phyloP scores from a whole-genome alignment of 148 eudicot species.

The Silene uniflora region DNA sequence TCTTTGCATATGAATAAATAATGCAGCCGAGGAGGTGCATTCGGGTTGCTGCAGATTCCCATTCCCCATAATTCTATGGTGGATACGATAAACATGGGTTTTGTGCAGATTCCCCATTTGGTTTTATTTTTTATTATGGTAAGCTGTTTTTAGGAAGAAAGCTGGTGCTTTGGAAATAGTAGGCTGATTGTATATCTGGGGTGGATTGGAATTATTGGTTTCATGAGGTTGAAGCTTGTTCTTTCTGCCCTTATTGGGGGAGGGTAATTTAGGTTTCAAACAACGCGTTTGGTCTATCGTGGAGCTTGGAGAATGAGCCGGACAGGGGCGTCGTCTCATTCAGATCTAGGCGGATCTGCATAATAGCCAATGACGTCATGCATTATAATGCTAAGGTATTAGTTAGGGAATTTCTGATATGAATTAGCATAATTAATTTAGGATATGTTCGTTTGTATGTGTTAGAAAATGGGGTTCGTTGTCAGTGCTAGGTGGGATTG shows the following conservation, averaged over 20 bases:
- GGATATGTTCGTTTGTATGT: neutral
- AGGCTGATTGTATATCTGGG: neutral
- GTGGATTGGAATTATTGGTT: neutral
- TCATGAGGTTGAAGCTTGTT: neutral
- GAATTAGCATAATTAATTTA: neutral
- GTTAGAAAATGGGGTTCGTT: neutral
- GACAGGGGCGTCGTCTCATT: too few species aligned
- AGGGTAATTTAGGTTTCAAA: neutral
- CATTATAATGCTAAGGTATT: neutral
- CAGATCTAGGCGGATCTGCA: too few species aligned
- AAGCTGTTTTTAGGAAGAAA: neutral
- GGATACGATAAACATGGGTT: too few species aligned
- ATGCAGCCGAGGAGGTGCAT: too few species aligned
- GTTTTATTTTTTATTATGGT: too few species aligned
- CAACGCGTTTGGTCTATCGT: too few species aligned
- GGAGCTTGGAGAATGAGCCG: too few species aligned
- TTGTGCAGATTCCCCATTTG: too few species aligned
- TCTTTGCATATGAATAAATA: too few species aligned
- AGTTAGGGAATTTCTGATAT: neutral
- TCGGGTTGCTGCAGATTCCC: too few species aligned
- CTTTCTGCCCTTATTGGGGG: neutral
- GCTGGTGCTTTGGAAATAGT: neutral
- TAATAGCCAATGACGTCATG: neutral
- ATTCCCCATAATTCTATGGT: too few species aligned
- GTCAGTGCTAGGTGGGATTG: neutral